Evolutionary conservation across 2,329 filamentous ascomycete species (phyloP), one percentile per base, ranked within the genome.

Genomic region (Apiospora koreana): DNA sequence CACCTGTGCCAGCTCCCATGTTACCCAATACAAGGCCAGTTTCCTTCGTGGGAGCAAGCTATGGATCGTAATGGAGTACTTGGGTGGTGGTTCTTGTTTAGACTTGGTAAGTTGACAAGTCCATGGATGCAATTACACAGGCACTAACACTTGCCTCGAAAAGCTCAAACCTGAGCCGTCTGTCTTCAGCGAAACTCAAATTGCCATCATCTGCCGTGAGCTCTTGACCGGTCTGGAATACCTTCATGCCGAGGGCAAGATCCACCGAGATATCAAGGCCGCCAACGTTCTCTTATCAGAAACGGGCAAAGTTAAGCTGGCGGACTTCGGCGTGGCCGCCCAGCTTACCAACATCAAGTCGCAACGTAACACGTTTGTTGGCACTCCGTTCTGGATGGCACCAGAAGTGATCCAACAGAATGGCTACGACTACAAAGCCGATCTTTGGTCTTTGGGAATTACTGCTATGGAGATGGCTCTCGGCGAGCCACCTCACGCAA

Each of bases 21-120:
- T 99, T 75, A 98, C 96, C 21, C 93, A 97, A 80, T 99, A 99
- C 86, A 97, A 95, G 80, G 93, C 94, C 28, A 98, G 95, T 79
- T 99, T 98, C 81, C 88, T 98, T n/a, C 91, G 94, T 75, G 96
- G 96, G 35, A 93, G 95, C 80, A 99, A 98, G 83, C 85, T 99
- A 85, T 99, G 96, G 96, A 99, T 99, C 79, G 94, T 98, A 71
- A 99, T 99, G 96, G 96, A 99, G 82, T 99, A 93, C 79, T 85
- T 99, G 14, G 96, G 96, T 7, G 96, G 96, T 73, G 96, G 96
- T 50, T 98, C 96, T 23, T 98, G 96, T 80, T 87, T 98, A 74
- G 96, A 99, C 80, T 82, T 99, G 85, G 93, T 97, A 88, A 77
- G 86, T 23, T 28, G 28, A 8, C 54, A 9, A 14, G 8, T 62